These are phyloP conservation scores for Alternaria angustiovoidea DNA, from an alignment of 2,329 filamentous ascomycete species.

Conservation along the genomic window DNA sequence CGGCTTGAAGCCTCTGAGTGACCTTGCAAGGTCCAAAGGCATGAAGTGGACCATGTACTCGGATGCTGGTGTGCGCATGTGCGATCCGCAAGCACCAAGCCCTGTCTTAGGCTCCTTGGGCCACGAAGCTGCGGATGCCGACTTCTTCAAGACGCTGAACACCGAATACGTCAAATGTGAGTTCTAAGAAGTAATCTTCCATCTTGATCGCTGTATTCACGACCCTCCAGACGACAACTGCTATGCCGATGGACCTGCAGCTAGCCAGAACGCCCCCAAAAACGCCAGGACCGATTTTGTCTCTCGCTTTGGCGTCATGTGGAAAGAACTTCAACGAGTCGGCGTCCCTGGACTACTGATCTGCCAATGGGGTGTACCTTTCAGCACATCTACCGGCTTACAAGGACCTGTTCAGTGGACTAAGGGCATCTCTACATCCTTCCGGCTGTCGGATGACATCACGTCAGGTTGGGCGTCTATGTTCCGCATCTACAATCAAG, in stretches of 20 bases:
- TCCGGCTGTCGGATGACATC: constrained; percentile 30
- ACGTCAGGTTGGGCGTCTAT: constrained; percentile 23
- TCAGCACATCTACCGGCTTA: constrained; percentile 18
- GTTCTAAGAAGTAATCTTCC: background rate
- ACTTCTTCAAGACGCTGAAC: constrained; percentile 30
- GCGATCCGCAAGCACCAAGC: constrained; percentile 25
- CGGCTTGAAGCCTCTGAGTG: constrained; percentile 27
- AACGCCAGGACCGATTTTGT: constrained; percentile 26
- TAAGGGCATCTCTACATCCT: constrained; percentile 29
- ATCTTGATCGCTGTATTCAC: background rate
- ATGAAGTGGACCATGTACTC: constrained; percentile 38
- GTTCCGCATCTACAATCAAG: constrained; percentile 34
- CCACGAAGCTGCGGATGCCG: constrained; percentile 27
- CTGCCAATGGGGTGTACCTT: constrained; percentile 30
- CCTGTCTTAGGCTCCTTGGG: constrained; percentile 26
- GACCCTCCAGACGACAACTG: constrained; percentile 27
- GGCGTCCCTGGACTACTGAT: constrained; percentile 28
- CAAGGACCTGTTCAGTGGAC: constrained; percentile 29
- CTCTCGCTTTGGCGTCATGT: constrained; percentile 26
- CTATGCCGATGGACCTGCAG: constrained; percentile 24
- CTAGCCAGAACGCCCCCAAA: constrained; percentile 28
- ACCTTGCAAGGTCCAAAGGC: constrained; percentile 29
- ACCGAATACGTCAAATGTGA: constrained; percentile 32
- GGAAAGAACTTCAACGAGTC: constrained; percentile 29
- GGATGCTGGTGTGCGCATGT: constrained; percentile 31